Evolutionary conservation across 768 basidiomycete genomes (phyloP).

Genomic region (Pleurotus cornucopiae): DNA sequence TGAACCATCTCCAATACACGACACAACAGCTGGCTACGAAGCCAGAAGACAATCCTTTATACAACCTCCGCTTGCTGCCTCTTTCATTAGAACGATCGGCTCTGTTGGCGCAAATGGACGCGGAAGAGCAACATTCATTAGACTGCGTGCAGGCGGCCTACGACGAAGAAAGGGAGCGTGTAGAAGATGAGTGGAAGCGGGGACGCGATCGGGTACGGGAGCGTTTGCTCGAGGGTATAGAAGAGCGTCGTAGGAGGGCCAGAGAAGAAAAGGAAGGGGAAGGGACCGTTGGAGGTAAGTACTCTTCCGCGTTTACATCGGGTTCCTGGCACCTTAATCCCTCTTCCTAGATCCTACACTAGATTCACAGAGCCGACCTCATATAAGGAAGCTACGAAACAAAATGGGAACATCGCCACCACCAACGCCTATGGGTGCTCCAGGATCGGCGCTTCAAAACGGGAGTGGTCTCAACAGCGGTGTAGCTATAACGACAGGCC

Average conservation of each 20-base stretch:
- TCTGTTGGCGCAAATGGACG: slow-evolving; percentile 56
- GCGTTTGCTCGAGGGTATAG: slow-evolving; percentile 77
- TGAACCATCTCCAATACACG: slow-evolving; percentile 54
- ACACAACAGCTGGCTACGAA: slow-evolving; percentile 62
- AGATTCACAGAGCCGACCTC: slow-evolving; percentile 73
- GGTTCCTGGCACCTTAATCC: slow-evolving; percentile 6
- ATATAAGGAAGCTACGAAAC: slow-evolving; percentile 80
- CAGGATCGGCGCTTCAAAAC: slow-evolving; percentile 30
- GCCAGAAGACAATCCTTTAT: slow-evolving; percentile 62
- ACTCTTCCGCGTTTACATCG: slow-evolving; percentile 6
- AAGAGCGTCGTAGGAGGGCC: slow-evolving; percentile 73
- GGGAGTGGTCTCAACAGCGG: slow-evolving; percentile 31
- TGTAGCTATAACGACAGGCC: slow-evolving; percentile 64
- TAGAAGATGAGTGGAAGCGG: slow-evolving; percentile 79
- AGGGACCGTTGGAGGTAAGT: slow-evolving; percentile 65
- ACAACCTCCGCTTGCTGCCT: slow-evolving; percentile 70
- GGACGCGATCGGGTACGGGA: slow-evolving; percentile 75
- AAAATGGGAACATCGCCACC: slow-evolving; percentile 69
- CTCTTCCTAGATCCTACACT: slow-evolving; percentile 55
- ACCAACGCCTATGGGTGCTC: slow-evolving; percentile 57
- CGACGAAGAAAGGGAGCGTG: slow-evolving; percentile 71
- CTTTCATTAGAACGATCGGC: slow-evolving; percentile 76
- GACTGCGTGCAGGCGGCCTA: slow-evolving; percentile 68
- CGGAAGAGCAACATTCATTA: slow-evolving; percentile 66
- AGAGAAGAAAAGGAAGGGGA: slow-evolving; percentile 89